A percentile compares a stretch with the other conserved stretches of the same genome.
Evolutionary conservation across 1,284 basidiomycete species (phyloP).

Genomic region (Cryptococcus sp.): DNA sequence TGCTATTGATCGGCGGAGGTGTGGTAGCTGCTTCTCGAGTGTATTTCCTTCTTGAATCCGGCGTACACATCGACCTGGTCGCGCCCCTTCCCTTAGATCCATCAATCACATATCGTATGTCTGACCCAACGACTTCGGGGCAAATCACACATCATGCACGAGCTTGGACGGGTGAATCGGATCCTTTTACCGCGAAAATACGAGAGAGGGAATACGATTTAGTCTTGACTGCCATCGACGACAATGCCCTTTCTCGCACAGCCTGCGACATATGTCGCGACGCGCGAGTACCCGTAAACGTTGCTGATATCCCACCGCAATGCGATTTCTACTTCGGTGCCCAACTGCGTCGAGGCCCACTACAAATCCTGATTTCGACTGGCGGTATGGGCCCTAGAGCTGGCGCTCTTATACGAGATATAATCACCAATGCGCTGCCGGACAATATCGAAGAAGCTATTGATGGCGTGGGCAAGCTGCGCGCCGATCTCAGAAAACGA

Average conservation of each 20-base stretch:
- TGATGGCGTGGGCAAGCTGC: constrained; percentile 65
- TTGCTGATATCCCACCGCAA: constrained; percentile 89
- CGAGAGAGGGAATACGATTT: constrained; percentile 64
- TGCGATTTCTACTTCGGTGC: constrained; percentile 99
- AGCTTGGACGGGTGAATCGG: constrained; percentile 60
- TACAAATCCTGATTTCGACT: constrained; percentile 95
- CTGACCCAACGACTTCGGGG: constrained; percentile 47
- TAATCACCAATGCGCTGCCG: constrained; percentile 70
- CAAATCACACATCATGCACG: constrained; percentile 73
- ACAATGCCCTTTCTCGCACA: constrained; percentile 64
- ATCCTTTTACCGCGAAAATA: constrained; percentile 7
- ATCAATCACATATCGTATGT: constrained; percentile 52
- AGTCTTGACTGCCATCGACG: constrained; percentile 93
- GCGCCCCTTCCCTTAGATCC: constrained; percentile 56
- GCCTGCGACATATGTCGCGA: constrained; percentile 74
- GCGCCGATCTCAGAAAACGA: constrained; percentile 54
- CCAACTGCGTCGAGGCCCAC: constrained; percentile 82
- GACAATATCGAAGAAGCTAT: constrained; percentile 76
- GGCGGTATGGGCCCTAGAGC: constrained; percentile 91
- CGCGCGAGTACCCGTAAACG: constrained; percentile 82
- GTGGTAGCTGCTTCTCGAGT: constrained; percentile 59
- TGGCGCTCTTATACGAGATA: constrained; percentile 76
- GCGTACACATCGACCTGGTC: constrained; percentile 53
- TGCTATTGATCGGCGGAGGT: constrained; percentile 61
- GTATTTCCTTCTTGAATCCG: constrained; percentile 54